Conservation (phyloP, 768 basidiomycete genomes). For the Phlegmacium glaucopus region DNA sequence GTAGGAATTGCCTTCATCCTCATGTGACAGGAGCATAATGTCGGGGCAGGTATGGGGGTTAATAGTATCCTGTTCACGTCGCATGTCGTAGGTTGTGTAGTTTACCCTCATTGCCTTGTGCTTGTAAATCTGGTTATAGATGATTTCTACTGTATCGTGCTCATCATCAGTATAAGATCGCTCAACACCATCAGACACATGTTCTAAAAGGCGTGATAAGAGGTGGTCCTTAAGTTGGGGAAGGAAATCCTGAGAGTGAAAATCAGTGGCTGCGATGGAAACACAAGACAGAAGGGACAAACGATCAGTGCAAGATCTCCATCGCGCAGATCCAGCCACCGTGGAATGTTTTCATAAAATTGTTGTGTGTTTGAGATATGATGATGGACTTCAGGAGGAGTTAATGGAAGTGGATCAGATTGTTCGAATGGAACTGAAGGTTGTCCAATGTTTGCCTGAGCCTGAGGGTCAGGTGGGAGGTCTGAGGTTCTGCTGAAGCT, state of each 20-base stretch:
- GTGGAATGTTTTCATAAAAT: not conserved
- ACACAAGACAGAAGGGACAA: not conserved
- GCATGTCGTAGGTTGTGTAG: slow-evolving; percentile 40
- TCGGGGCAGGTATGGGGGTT: slow-evolving; percentile 28
- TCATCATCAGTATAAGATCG: not conserved
- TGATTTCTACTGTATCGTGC: slow-evolving; percentile 10
- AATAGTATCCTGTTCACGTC: slow-evolving; percentile 21
- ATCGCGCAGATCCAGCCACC: slow-evolving; percentile 3
- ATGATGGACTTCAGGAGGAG: slow-evolving; percentile 11
- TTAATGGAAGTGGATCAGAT: slow-evolving; percentile 7
- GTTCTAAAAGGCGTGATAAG: slow-evolving; percentile 14
- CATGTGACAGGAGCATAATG: slow-evolving; percentile 21
- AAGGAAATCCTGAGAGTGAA: slow-evolving; percentile 19
- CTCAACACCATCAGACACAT: not conserved
- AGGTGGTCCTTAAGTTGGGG: slow-evolving; percentile 25
- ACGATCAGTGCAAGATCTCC: slow-evolving; percentile 25
- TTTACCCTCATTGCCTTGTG: slow-evolving; percentile 33
- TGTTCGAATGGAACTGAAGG: slow-evolving; percentile 7
- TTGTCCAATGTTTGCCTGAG: not conserved
- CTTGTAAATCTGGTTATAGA: slow-evolving; percentile 22
- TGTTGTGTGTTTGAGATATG: slow-evolving; percentile 8
- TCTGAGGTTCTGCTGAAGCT: not conserved
- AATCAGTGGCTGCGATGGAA: not conserved
- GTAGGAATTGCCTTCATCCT: slow-evolving; percentile 5
- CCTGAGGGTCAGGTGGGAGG: not conserved